phyloP scores from a whole-genome alignment of 257 asterid species.

The Fraxinus anomala region DNA sequence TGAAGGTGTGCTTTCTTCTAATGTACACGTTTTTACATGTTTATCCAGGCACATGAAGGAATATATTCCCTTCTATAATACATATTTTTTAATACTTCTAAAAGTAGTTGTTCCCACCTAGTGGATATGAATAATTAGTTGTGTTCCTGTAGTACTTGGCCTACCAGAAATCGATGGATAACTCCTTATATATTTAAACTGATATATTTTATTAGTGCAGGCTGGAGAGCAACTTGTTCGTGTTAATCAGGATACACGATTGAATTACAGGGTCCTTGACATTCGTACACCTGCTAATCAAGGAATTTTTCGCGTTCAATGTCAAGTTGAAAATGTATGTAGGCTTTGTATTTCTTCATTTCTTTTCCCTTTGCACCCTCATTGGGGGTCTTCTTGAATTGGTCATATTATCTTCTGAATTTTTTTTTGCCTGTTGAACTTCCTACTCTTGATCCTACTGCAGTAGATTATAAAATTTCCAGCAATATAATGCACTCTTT shows the following conservation, averaged over 20 bases:
- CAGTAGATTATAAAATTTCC: background rate
- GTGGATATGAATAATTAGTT: background rate
- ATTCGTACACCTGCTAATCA: slow-evolving; percentile 89
- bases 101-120: background rate
- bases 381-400: background rate
- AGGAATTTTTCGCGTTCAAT: slow-evolving; percentile 74
- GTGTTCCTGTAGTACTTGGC: background rate
- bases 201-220: slow-evolving; percentile 43
- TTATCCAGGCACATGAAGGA: background rate
- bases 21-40: background rate
- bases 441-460: background rate
- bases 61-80: background rate
- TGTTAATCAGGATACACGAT: slow-evolving; percentile 91
- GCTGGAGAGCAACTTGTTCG: slow-evolving; percentile 81
- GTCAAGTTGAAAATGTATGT: slow-evolving; percentile 74
- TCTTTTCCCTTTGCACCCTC: background rate
- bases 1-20: slow-evolving; percentile 45
- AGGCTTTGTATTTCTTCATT: background rate
- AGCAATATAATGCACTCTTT: background rate
- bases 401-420: background rate
- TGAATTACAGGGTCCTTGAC: slow-evolving; percentile 80
- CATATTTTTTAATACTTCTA: background rate
- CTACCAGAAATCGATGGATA: background rate
- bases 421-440: background rate
- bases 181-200: background rate